phyloP scores from a whole-genome alignment of 2,329 filamentous ascomycete genomes.

The Ascochyta lentis region DNA sequence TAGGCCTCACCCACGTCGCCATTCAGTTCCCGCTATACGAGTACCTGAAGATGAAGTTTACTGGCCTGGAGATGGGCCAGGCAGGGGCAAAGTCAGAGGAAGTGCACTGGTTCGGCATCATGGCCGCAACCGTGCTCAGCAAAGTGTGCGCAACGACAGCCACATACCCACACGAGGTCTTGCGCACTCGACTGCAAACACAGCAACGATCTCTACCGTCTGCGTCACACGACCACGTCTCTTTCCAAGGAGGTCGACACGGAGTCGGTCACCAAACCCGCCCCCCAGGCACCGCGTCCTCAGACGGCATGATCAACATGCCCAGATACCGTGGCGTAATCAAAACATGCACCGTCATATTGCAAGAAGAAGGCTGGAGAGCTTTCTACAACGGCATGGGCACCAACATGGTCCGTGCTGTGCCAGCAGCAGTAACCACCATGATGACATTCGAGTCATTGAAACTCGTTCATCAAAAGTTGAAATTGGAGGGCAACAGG shows the following conservation, averaged over 20 bases:
- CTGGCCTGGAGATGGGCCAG: conserved; percentile 85
- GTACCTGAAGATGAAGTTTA: conserved; percentile 88
- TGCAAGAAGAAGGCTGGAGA: conserved; percentile 90
- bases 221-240: conserved; percentile 57
- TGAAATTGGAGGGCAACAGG: conserved; percentile 60
- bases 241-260: conserved; percentile 51
- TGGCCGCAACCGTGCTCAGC: conserved; percentile 88
- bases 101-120: conserved; percentile 81
- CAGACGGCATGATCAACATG: conserved; percentile 63
- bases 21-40: conserved; percentile 98
- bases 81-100: conserved; percentile 63
- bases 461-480: conserved; percentile 57
- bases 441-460: conserved; percentile 95
- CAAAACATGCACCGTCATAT: conserved; percentile 82
- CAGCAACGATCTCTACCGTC: conserved; percentile 73
- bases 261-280: conserved; percentile 52
- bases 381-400: conserved; percentile 98
- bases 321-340: conserved; percentile 77
- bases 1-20: conserved; percentile 92
- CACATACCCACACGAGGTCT: conserved; percentile 96
- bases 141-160: conserved; percentile 94
- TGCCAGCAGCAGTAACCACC: conserved; percentile 94
- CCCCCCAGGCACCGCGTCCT: conserved; percentile 55
- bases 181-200: conserved; percentile 91
- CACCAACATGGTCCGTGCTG: conserved; percentile 94